A percentile compares a stretch with the other conserved stretches of the same genome.
Conservation (phyloP, 2,329 filamentous ascomycete genomes). For the Clarireedia hainanense region DNA sequence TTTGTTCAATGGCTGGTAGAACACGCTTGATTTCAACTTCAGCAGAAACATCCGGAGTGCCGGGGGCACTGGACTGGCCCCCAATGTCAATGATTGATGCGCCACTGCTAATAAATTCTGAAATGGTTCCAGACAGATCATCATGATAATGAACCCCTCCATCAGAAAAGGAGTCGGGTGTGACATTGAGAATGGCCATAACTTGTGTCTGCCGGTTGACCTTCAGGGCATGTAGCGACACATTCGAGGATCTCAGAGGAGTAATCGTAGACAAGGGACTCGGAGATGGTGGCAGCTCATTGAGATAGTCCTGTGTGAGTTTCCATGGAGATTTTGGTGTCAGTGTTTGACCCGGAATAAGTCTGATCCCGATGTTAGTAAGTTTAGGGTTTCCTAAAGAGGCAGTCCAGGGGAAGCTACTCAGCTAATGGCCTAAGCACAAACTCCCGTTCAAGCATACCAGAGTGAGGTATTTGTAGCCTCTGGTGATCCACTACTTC, state of each 20-base stretch:
- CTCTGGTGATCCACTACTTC: constrained; percentile 58
- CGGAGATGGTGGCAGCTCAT: constrained; percentile 43
- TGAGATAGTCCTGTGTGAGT: constrained; percentile 51
- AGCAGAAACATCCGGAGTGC: constrained; percentile 57
- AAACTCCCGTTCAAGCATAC: constrained; percentile 88
- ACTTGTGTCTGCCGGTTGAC: constrained; percentile 56
- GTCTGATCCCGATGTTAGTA: constrained; percentile 31
- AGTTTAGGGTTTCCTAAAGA: neutral
- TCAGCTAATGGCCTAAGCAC: constrained; percentile 81
- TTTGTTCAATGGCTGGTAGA: constrained; percentile 66
- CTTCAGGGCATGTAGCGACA: constrained; percentile 51
- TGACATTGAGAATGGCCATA: constrained; percentile 94
- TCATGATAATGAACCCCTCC: constrained; percentile 54
- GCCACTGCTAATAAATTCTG: constrained; percentile 45
- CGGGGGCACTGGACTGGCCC: constrained; percentile 84
- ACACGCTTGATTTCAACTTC: constrained; percentile 73
- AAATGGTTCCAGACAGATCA: constrained; percentile 27
- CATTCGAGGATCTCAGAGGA: constrained; percentile 41
- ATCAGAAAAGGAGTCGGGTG: constrained; percentile 95
- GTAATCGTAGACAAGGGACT: constrained; percentile 51
- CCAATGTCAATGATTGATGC: constrained; percentile 87
- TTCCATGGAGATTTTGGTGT: constrained; percentile 50
- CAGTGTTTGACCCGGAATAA: constrained; percentile 47
- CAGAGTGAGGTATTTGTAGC: constrained; percentile 74
- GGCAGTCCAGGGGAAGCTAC: constrained; percentile 33